Evolutionary conservation across 2,329 filamentous ascomycete genomes (phyloP).

Genomic region (Exophiala spinifera): DNA sequence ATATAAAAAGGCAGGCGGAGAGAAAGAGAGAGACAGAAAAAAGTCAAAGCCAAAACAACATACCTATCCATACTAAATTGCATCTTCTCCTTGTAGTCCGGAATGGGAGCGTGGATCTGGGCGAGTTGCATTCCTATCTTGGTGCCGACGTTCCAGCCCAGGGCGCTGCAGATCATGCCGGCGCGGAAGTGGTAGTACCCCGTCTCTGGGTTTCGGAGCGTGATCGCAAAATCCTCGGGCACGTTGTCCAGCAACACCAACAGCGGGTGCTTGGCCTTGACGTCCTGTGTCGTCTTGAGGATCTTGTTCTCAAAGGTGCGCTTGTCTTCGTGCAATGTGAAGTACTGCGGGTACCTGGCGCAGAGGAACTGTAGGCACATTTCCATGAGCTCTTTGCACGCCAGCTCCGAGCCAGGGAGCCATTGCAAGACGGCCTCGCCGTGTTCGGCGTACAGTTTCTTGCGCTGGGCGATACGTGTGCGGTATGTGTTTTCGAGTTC

Average conservation of each 20-base stretch:
- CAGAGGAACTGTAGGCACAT: conserved; percentile 79
- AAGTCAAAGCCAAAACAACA: conserved; percentile 24
- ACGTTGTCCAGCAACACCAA: conserved; percentile 71
- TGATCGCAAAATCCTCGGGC: conserved; percentile 80
- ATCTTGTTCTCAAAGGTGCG: conserved; percentile 66
- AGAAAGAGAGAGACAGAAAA: too few species aligned
- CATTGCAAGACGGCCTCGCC: conserved; percentile 63
- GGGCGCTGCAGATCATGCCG: conserved; percentile 71
- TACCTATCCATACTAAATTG: conserved; percentile 80
- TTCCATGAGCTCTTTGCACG: conserved; percentile 84
- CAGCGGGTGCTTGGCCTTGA: conserved; percentile 63
- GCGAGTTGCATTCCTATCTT: conserved; percentile 71
- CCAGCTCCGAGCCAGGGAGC: conserved; percentile 72
- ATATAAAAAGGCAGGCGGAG: too few species aligned
- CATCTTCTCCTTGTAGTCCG: conserved; percentile 86
- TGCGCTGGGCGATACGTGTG: conserved; percentile 65
- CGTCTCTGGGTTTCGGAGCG: conserved; percentile 66
- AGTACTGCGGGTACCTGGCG: conserved; percentile 72
- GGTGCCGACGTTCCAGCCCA: conserved; percentile 73
- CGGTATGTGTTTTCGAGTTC: conserved; percentile 75
- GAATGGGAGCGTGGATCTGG: conserved; percentile 70
- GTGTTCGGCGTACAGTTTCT: conserved; percentile 61
- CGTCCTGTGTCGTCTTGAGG: conserved; percentile 58
- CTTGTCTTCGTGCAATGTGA: conserved; percentile 56
- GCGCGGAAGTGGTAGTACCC: conserved; percentile 73